Base-by-base conservation (phyloP, 2,329 filamentous ascomycete species). In the Verticillium dahliae region DNA sequence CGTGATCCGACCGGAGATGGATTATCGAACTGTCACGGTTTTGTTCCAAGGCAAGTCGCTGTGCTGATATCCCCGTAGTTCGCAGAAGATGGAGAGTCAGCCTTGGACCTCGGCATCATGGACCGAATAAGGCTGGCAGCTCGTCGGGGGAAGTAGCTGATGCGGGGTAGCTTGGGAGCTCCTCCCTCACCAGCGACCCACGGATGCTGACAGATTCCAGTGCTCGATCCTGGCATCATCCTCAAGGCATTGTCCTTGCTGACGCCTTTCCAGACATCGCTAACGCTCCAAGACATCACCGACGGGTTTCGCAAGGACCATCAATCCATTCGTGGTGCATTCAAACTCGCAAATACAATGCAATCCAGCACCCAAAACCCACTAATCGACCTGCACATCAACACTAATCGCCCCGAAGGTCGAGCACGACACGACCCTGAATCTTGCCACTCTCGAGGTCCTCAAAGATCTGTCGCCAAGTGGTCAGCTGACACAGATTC, bases 371-470 rank as follows among this genome's bases (percentile, higher is more conserved):
- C 27, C 27, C 3, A 9, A 52, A 10, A 27, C 10, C n/a, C 45
- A 11, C 7, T 11, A 9, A 52, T 10, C 45, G 35, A 52, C 15
- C 18, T 10, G 22, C 6, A 52, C 18, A 6, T 11, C 10, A 10
- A 27, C 45, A 14, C 50, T 27, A 45, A 34, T 58, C 57, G 37
- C 57, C 27, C 34, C 60, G 60, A 18, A 65, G 33, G 31, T 63
- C 63, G 35, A 65, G 60, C 15, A 65, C 63, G 2, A 65, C 58
- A 6, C 63, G 63, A 3, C 63, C 62, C 33, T 65, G 56, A 27
- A 65, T 65, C 14, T 59, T 60, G 4, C 63, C 63, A 1, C 58
- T 57, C 54, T 63, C 60, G 60, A 65, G 60, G 13, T 65, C 62
- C 6, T 57, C 60, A 27, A 65, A 63, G 1, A 65, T 63, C 63